Evolutionary conservation across 164 flowering plant genomes (phyloP).

Genomic region (Santalum album): DNA sequence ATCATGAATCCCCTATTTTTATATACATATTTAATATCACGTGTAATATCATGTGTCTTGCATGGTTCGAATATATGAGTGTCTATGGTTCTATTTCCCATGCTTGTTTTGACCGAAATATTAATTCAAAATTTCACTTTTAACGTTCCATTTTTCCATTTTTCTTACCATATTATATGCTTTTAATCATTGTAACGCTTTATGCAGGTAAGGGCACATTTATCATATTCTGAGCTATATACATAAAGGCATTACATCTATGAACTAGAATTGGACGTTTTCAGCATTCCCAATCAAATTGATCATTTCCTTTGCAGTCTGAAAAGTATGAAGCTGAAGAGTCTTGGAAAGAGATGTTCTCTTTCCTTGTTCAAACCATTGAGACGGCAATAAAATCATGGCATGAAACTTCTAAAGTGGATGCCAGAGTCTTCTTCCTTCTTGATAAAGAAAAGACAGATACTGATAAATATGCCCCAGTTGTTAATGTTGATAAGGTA

Average conservation of each 20-base stretch:
- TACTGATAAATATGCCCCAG: constrained; percentile 77
- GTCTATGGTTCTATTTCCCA: too few relatives aligned
- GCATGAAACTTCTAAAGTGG: constrained; percentile 81
- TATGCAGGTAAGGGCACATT: too few relatives aligned
- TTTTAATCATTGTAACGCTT: too few relatives aligned
- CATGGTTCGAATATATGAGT: not conserved
- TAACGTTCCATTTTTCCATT: too few relatives aligned
- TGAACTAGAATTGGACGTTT: not conserved
- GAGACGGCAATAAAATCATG: constrained; percentile 74
- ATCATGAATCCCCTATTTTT: not conserved
- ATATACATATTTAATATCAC: too few relatives aligned
- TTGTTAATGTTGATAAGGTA: constrained; percentile 91
- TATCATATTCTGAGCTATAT: not conserved
- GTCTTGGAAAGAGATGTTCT: constrained; percentile 38
- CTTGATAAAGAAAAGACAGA: constrained; percentile 74
- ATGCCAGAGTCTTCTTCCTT: constrained; percentile 72
- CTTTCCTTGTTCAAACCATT: constrained; percentile 71
- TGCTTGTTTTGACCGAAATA: too few relatives aligned
- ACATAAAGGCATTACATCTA: too few relatives aligned
- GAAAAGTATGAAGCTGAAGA: constrained; percentile 58
- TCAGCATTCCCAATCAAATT: not conserved
- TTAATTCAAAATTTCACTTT: too few relatives aligned
- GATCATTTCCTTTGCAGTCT: constrained; percentile 39
- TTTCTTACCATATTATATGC: too few relatives aligned
- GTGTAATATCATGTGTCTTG: too few relatives aligned